These are phyloP conservation scores for Coniochaeta sp. DNA, from an alignment of 2,329 filamentous ascomycete genomes.

Conservation along the genomic window DNA sequence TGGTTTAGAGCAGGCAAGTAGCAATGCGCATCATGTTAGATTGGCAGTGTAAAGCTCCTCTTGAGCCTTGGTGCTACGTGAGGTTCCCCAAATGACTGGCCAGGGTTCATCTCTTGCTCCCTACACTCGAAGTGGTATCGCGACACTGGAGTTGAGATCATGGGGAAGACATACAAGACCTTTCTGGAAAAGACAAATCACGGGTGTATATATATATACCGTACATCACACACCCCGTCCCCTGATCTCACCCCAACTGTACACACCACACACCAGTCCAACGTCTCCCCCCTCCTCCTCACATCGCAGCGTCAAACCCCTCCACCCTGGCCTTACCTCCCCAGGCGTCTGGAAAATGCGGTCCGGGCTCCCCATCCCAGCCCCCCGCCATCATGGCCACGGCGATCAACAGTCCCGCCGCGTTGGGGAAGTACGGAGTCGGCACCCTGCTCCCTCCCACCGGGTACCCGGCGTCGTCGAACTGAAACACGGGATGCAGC, in stretches of 20 bases:
- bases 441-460: constrained; percentile 43
- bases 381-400: constrained; percentile 51
- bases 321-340: constrained; percentile 37
- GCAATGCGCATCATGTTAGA: background rate
- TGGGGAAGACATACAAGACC: too few relatives aligned
- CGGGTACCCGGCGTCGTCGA: constrained; percentile 50
- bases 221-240: too few relatives aligned
- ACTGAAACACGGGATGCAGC: constrained; percentile 41
- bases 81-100: too few relatives aligned
- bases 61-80: background rate
- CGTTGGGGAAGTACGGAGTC: constrained; percentile 50
- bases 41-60: background rate
- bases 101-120: too few relatives aligned
- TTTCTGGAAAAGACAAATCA: too few relatives aligned
- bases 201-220: too few relatives aligned
- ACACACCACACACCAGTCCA: too few relatives aligned
- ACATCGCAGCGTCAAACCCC: constrained; percentile 34
- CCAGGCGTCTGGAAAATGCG: constrained; percentile 41
- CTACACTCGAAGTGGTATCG: too few relatives aligned
- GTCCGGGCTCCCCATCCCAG: constrained; percentile 41
- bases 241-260: too few relatives aligned
- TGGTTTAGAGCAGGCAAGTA: background rate
- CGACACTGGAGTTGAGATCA: too few relatives aligned
- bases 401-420: constrained; percentile 40
- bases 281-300: too few relatives aligned